A percentile compares a stretch with the other conserved stretches of the same genome.
phyloP scores from a whole-genome alignment of 1,284 basidiomycete species.

The Rhodotorula sp. region DNA sequence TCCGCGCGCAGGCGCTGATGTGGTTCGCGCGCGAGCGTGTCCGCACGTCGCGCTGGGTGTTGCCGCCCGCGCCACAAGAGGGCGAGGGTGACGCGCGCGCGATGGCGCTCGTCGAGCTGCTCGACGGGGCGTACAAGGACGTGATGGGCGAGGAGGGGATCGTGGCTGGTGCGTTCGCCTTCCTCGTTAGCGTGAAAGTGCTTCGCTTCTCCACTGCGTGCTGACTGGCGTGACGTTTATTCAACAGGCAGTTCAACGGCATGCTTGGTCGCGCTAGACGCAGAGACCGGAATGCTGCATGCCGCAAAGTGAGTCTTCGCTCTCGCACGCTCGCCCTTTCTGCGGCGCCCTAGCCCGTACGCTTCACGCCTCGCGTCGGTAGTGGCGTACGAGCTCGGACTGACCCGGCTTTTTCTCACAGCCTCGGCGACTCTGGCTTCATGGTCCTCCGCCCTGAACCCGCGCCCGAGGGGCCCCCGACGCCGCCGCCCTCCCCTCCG shows the following conservation, averaged over 20 bases:
- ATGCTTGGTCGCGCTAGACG: constrained; percentile 74
- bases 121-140: constrained; percentile 70
- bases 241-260: constrained; percentile 88
- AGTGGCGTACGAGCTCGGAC: not conserved
- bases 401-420: constrained; percentile 46
- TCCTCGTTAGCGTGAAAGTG: not conserved
- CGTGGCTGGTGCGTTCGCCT: constrained; percentile 63
- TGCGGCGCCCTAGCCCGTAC: not conserved
- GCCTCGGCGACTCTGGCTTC: constrained; percentile 83
- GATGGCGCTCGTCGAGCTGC: constrained; percentile 61
- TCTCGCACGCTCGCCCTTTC: not conserved
- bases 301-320: constrained; percentile 75
- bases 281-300: constrained; percentile 69
- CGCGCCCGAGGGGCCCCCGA: not conserved
- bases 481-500: constrained; percentile 72
- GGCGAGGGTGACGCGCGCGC: not conserved
- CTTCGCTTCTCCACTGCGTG: too few species aligned
- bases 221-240: too few species aligned
- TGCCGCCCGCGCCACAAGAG: not conserved
- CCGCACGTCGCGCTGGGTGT: constrained; percentile 4
- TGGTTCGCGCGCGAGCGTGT: constrained; percentile 33
- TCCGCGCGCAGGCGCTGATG: constrained; percentile 31
- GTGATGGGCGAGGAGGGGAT: constrained; percentile 70
- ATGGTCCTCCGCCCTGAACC: constrained; percentile 63
- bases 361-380: not conserved